These are phyloP conservation scores for Fusarium kyushuense DNA, from an alignment of 2,329 filamentous ascomycete genomes.

Conservation along the genomic window DNA sequence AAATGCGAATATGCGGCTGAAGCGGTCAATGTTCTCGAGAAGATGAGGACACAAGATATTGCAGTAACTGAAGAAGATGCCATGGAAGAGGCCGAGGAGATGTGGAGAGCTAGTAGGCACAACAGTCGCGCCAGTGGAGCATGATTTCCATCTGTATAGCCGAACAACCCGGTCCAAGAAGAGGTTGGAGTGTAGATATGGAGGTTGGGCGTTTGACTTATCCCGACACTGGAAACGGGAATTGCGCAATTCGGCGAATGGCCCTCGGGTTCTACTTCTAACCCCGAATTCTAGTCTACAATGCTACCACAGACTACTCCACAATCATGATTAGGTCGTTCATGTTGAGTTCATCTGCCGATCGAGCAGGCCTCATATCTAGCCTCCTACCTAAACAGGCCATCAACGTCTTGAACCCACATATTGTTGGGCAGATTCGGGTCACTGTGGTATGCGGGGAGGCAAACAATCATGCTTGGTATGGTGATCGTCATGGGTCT, in stretches of 20 bases:
- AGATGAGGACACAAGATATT: neutral
- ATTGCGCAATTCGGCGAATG: neutral
- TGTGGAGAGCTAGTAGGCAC: constrained; percentile 10
- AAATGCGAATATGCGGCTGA: constrained; percentile 27
- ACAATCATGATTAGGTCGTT: neutral
- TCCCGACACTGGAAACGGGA: neutral
- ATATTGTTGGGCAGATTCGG: neutral
- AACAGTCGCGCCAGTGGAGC: neutral
- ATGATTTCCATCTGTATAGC: no score
- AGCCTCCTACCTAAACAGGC: neutral
- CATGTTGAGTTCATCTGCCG: neutral
- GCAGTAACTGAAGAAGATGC: constrained; percentile 1
- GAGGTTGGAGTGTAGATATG: neutral
- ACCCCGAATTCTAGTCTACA: neutral
- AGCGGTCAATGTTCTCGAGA: neutral
- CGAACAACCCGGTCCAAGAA: neutral
- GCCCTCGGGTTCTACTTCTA: constrained; percentile 10
- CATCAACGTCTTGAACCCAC: neutral
- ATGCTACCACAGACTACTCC: constrained; percentile 26
- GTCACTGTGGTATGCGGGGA: neutral
- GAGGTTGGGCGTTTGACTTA: neutral
- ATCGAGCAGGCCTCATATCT: constrained; percentile 1
- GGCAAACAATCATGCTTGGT: neutral
- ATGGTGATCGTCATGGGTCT: neutral
- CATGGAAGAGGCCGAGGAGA: constrained; percentile 6